These are phyloP conservation scores for Nakazawaea peltata DNA, from an alignment of 805 yeast genomes.

Conservation along the genomic window DNA sequence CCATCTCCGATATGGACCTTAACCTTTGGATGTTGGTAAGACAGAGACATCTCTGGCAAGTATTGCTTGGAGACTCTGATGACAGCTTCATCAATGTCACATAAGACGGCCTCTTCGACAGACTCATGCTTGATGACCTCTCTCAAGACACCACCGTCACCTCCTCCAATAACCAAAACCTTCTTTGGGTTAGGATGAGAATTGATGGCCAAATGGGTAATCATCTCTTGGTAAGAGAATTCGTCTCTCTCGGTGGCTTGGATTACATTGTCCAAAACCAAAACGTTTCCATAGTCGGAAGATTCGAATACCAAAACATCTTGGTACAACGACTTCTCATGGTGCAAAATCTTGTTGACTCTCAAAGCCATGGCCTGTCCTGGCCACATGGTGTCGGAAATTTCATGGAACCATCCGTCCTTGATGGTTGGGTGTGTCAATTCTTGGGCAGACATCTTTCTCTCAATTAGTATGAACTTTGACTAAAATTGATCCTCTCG, in stretches of 20 bases:
- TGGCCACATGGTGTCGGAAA: conserved; percentile 96
- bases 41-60: conserved; percentile 80
- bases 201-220: conserved; percentile 85
- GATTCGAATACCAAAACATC: conserved; percentile 91
- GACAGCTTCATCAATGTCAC: conserved; percentile 94
- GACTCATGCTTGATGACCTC: conserved; percentile 85
- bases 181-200: conserved; percentile 92
- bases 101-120: conserved; percentile 83
- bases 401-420: conserved; percentile 97
- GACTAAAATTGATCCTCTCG: no score
- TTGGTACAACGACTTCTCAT: conserved; percentile 83
- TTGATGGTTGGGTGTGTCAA: conserved; percentile 49
- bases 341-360: conserved; percentile 81
- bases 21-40: conserved; percentile 83
- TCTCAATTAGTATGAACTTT: no score
- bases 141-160: conserved; percentile 97
- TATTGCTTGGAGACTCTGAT: conserved; percentile 79
- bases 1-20: conserved; percentile 93
- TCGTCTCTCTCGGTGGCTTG: conserved; percentile 98
- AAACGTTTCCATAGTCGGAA: conserved; percentile 89
- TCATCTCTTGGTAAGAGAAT: conserved; percentile 97
- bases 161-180: conserved; percentile 95
- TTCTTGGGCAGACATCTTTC: conserved; percentile 16
- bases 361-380: conserved; percentile 94
- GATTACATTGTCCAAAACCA: conserved; percentile 90